phyloP scores from a whole-genome alignment of 2,329 filamentous ascomycete species.

The Didymella arachidicola region DNA sequence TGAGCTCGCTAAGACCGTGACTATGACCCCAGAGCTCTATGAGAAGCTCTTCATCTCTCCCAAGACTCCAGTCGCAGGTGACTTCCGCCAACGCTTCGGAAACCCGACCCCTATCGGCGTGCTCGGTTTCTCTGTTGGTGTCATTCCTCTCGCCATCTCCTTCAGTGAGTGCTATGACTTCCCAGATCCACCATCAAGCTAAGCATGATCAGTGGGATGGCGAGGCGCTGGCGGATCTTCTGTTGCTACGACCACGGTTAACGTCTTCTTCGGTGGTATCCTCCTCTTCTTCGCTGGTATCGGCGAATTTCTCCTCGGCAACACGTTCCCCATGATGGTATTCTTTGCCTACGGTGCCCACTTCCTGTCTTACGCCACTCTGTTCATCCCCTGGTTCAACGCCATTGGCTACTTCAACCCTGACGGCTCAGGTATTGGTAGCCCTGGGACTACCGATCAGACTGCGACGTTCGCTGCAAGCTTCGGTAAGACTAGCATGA shows the following conservation, averaged over 20 bases:
- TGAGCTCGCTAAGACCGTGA: slow-evolving; percentile 25
- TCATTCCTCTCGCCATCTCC: slow-evolving; percentile 22
- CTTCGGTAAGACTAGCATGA: slow-evolving; percentile 16
- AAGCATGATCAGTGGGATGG: slow-evolving; percentile 24
- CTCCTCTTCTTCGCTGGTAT: slow-evolving; percentile 25
- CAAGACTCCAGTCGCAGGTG: slow-evolving; percentile 19
- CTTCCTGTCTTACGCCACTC: slow-evolving; percentile 26
- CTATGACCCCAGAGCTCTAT: slow-evolving; percentile 28
- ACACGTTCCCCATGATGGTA: slow-evolving; percentile 30
- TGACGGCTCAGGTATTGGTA: slow-evolving; percentile 25
- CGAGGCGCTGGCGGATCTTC: slow-evolving; percentile 24
- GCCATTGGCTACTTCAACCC: slow-evolving; percentile 28
- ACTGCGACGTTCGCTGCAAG: slow-evolving; percentile 22
- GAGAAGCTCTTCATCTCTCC: slow-evolving; percentile 25
- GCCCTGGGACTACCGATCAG: slow-evolving; percentile 23
- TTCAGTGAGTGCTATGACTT: slow-evolving; percentile 17
- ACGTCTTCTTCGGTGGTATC: slow-evolving; percentile 26
- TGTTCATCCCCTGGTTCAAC: slow-evolving; percentile 26
- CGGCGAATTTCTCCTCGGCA: slow-evolving; percentile 26
- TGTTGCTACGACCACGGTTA: slow-evolving; percentile 21
- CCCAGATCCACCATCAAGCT: background rate
- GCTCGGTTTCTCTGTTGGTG: slow-evolving; percentile 25
- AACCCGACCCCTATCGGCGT: slow-evolving; percentile 29
- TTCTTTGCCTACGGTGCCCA: slow-evolving; percentile 30
- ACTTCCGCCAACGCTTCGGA: slow-evolving; percentile 21